A percentile compares a stretch with the other conserved stretches of the same genome.
phyloP scores from a whole-genome alignment of 163 green algal species.

The Chlorella variabilis region DNA sequence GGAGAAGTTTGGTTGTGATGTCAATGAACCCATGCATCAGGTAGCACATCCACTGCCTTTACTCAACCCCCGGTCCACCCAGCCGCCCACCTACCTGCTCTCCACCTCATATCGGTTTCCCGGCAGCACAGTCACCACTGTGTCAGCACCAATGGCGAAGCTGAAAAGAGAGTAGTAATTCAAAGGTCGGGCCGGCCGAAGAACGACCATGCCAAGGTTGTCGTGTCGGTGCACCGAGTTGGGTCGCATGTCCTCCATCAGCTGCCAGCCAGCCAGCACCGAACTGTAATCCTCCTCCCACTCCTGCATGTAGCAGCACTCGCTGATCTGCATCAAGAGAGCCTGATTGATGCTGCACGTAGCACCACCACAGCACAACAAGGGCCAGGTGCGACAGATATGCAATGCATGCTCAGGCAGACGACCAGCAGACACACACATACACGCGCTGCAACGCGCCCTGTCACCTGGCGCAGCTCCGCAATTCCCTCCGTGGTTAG shows the following conservation, averaged over 20 bases:
- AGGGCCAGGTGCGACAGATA: too few relatives aligned
- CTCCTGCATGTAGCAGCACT: conserved; percentile 48
- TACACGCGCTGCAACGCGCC: too few relatives aligned
- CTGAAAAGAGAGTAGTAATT: conserved; percentile 77
- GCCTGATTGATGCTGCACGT: too few relatives aligned
- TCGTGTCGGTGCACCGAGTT: conserved; percentile 44
- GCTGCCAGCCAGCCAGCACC: conserved; percentile 43
- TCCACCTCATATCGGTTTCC: conserved; percentile 60
- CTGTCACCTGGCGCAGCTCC: conserved; percentile 24
- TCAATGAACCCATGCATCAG: neutral
- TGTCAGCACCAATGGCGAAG: conserved; percentile 63
- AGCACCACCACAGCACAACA: too few relatives aligned
- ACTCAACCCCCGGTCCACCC: neutral
- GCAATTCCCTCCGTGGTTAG: conserved; percentile 10
- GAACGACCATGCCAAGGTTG: conserved; percentile 59
- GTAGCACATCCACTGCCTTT: neutral
- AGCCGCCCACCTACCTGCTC: conserved; percentile 15
- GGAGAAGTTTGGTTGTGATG: neutral
- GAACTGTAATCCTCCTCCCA: conserved; percentile 73
- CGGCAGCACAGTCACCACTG: conserved; percentile 59
- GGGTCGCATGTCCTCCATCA: conserved; percentile 50
- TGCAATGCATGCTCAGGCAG: too few relatives aligned
- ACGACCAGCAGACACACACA: too few relatives aligned
- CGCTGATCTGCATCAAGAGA: too few relatives aligned
- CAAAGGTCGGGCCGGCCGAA: conserved; percentile 58